A percentile compares a stretch with the other conserved stretches of the same genome.
Evolutionary conservation across 495 filamentous ascomycete species (phyloP).

Genomic region (Aspergillus diversus): DNA sequence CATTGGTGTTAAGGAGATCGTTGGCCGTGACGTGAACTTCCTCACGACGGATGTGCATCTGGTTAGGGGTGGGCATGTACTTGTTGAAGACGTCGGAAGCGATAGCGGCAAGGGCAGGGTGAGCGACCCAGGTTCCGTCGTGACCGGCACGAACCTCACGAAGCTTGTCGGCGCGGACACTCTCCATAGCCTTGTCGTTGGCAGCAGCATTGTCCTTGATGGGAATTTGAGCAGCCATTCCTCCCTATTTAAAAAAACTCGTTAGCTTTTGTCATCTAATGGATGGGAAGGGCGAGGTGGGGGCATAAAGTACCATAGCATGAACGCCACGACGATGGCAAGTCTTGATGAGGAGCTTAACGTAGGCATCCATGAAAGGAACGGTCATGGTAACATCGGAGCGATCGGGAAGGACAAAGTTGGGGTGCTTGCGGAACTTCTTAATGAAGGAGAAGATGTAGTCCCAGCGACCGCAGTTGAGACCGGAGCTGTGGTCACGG

Average conservation of each 20-base stretch:
- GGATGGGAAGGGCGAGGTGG: neutral
- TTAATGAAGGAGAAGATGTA: constrained; percentile 99
- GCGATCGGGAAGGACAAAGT: constrained; percentile 93
- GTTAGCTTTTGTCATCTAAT: constrained; percentile 5
- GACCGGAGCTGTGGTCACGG: constrained; percentile 90
- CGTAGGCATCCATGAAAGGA: constrained; percentile 98
- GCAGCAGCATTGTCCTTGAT: constrained; percentile 73
- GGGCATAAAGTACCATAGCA: constrained; percentile 67
- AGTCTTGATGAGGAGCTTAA: constrained; percentile 95
- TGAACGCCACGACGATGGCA: constrained; percentile 95
- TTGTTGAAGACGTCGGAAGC: constrained; percentile 96
- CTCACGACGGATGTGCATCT: constrained; percentile 87
- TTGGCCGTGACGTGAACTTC: constrained; percentile 85
- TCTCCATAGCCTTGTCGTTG: constrained; percentile 67
- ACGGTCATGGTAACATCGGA: constrained; percentile 95
- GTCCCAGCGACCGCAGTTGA: constrained; percentile 99
- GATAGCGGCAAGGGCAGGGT: constrained; percentile 89
- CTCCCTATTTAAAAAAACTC: constrained; percentile 57
- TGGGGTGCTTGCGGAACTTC: constrained; percentile 93
- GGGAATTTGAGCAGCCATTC: constrained; percentile 98
- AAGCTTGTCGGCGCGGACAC: constrained; percentile 92
- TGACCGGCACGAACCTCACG: constrained; percentile 94
- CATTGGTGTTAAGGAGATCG: constrained; percentile 98
- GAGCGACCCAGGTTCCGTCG: constrained; percentile 96
- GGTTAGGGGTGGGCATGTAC: constrained; percentile 98